Base-by-base conservation (phyloP, 345 rosid genomes). In the Dipteronia sinensis region DNA sequence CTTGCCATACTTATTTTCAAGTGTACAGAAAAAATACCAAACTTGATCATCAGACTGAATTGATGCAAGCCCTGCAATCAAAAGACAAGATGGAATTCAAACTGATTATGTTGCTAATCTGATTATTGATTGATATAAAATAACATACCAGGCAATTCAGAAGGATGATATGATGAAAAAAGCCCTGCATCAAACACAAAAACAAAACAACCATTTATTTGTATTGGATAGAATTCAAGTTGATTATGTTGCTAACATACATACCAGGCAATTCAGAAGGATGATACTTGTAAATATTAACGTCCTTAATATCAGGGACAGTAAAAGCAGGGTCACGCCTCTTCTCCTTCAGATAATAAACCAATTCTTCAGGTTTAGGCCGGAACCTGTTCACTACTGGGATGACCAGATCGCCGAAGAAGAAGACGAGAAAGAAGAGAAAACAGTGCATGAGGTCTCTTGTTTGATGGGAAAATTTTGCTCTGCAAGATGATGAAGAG, bases 1-100 rank as follows among this genome's bases (percentile, higher is more conserved):
- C 7, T 80, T 81, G 46, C 4, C 3, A 5, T 69, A 16, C 9
- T 72, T 75, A 27, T 66, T 64, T 23, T 77, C 74, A 7, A 23
- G 80, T 0, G 65, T 76, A 4, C 67, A 76, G 66, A 84, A 87
- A 74, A 86, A 42, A 42, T 42, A 79, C 90, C 91, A 86, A 1
- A 62, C 80, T 2, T 10, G 81, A 77, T 87, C 90, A 0, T 62
- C 46, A 2, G 84, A 47, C 34, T 49, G 34, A n/a, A n/a, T n/a
- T n/a, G n/a, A n/a, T n/a, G n/a, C n/a, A n/a, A n/a, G n/a, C n/a
- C n/a, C n/a, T n/a, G n/a, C n/a, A n/a, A n/a, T n/a, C n/a, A n/a
- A n/a, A n/a, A n/a, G n/a, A n/a, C n/a, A n/a, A n/a, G n/a, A n/a
- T n/a, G n/a, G n/a, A n/a, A n/a, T n/a, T n/a, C n/a, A n/a, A n/a